These are phyloP conservation scores for Botrytis porri DNA, from an alignment of 2,329 filamentous ascomycete species.

Conservation along the genomic window DNA sequence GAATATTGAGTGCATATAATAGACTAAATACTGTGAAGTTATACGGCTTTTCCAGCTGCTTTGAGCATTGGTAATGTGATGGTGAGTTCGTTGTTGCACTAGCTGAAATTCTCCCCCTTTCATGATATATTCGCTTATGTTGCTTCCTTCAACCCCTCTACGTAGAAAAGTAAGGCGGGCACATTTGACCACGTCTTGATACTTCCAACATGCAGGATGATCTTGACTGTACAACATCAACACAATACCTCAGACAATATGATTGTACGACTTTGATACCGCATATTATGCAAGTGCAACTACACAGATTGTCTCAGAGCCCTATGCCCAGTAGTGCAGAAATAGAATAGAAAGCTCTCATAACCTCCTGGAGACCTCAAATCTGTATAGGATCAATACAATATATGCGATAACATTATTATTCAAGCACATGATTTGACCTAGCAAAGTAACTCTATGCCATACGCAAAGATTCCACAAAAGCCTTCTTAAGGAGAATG, in stretches of 20 bases:
- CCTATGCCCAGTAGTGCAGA: not conserved
- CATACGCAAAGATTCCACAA: rapidly evolving
- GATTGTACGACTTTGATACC: not conserved
- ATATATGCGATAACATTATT: not conserved
- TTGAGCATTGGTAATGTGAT: not conserved
- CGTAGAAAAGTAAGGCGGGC: not conserved
- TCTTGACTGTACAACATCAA: not conserved
- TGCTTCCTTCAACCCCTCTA: not conserved
- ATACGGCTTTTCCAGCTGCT: no score
- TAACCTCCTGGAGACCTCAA: not conserved
- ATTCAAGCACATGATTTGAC: not conserved
- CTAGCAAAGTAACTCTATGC: not conserved
- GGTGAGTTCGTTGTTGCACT: not conserved
- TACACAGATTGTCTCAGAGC: not conserved
- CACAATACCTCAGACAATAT: not conserved
- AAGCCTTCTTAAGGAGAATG: rapidly evolving
- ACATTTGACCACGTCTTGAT: not conserved
- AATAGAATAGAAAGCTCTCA: not conserved
- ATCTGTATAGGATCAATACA: not conserved
- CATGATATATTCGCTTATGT: not conserved
- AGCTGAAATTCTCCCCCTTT: not conserved
- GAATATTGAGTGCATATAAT: not conserved
- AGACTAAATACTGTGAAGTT: not conserved
- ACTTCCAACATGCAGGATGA: not conserved
- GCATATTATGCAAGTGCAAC: not conserved